A percentile compares a stretch with the other conserved stretches of the same genome.
Conservation (phyloP, 768 basidiomycete genomes). For the Tricholoma matsutake region DNA sequence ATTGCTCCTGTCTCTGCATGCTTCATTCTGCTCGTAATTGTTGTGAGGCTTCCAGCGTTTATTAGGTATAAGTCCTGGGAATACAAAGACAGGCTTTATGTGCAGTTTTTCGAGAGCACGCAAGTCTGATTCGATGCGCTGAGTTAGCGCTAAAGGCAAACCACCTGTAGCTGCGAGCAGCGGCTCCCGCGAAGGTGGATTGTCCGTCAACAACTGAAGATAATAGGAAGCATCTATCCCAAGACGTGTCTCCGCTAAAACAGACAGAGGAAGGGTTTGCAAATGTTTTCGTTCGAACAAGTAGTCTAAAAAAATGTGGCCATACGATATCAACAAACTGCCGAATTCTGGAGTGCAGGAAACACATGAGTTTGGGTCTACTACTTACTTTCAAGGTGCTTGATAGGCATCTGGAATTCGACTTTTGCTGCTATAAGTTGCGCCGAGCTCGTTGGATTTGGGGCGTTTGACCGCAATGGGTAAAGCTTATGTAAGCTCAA, state of each 20-base stretch:
- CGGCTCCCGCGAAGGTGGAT: slow-evolving; percentile 78
- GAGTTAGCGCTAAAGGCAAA: slow-evolving; percentile 82
- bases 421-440: slow-evolving; percentile 18
- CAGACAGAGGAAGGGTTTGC: slow-evolving; percentile 75
- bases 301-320: slow-evolving; percentile 52
- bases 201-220: slow-evolving; percentile 73
- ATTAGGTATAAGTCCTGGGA: slow-evolving; percentile 82
- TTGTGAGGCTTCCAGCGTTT: slow-evolving; percentile 68
- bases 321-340: slow-evolving; percentile 14
- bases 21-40: slow-evolving; percentile 57
- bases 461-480: slow-evolving; percentile 32
- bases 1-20: slow-evolving; percentile 71
- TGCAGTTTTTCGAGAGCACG: slow-evolving; percentile 84
- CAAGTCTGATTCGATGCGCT: slow-evolving; percentile 89
- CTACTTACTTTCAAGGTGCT: slow-evolving; percentile 74
- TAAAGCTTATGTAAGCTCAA: slow-evolving; percentile 20
- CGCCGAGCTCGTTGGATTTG: slow-evolving; percentile 26
- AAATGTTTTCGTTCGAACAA: slow-evolving; percentile 86
- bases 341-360: neutral
- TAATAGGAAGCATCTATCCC: slow-evolving; percentile 97
- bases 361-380: neutral
- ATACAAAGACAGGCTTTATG: slow-evolving; percentile 99
- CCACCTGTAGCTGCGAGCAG: slow-evolving; percentile 95
- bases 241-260: slow-evolving; percentile 86
- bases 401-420: slow-evolving; percentile 63